Evolutionary conservation across 495 filamentous ascomycete genomes (phyloP).

Genomic region (Penicillium bialowiezense): DNA sequence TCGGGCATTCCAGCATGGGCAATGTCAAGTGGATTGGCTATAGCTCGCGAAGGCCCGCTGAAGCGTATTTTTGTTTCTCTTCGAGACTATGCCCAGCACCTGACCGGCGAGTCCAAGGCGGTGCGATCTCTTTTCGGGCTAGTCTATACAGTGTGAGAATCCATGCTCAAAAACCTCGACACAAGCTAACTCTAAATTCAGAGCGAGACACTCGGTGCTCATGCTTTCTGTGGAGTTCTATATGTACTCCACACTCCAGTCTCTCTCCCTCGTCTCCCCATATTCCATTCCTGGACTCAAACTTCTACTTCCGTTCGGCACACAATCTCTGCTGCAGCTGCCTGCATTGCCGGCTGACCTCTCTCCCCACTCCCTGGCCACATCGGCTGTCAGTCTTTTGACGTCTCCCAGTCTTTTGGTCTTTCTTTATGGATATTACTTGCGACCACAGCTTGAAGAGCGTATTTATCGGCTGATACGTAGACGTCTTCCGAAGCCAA

Average conservation of each 20-base stretch:
- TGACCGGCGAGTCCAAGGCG: constrained; percentile 24
- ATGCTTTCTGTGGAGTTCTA: constrained; percentile 44
- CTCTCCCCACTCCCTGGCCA: constrained; percentile 27
- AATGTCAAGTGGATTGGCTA: constrained; percentile 37
- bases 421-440: constrained; percentile 34
- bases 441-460: constrained; percentile 42
- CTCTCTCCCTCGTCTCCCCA: constrained; percentile 41
- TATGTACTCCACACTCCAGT: constrained; percentile 49
- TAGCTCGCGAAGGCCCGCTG: constrained; percentile 39
- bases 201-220: constrained; percentile 36
- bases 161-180: neutral
- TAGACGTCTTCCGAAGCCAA: constrained; percentile 43
- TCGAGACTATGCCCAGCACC: constrained; percentile 25
- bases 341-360: constrained; percentile 30
- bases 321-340: constrained; percentile 31
- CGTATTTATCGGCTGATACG: constrained; percentile 44
- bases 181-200: constrained; percentile 19
- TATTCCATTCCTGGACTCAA: constrained; percentile 24
- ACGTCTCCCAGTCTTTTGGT: constrained; percentile 35
- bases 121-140: constrained; percentile 30
- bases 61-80: constrained; percentile 33
- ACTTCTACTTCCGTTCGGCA: constrained; percentile 38
- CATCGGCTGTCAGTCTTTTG: constrained; percentile 25
- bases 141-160: constrained; percentile 33
- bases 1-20: constrained; percentile 46